Conservation (phyloP, 805 yeast species). For the Saccharomycopsis oosterbeekiorum region DNA sequence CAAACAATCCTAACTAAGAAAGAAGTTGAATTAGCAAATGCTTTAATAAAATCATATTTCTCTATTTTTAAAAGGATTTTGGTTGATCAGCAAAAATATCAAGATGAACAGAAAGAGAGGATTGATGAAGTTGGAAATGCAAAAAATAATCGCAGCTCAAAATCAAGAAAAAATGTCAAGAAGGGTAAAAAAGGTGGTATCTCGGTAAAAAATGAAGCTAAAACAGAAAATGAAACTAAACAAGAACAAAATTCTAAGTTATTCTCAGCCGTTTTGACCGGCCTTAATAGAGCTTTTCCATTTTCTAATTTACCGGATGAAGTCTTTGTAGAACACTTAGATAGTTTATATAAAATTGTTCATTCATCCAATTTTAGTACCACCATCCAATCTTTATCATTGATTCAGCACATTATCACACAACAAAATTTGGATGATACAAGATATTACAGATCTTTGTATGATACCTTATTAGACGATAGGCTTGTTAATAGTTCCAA, state of each 20-base stretch:
- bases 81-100: conserved; percentile 49
- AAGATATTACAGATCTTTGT: conserved; percentile 78
- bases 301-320: conserved; percentile 68
- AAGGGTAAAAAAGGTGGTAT: conserved; percentile 84
- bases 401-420: conserved; percentile 70
- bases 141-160: conserved; percentile 29
- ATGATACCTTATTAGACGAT: conserved; percentile 80
- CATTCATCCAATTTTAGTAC: conserved; percentile 93
- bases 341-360: conserved; percentile 79
- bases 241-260: conserved; percentile 79
- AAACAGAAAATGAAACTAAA: conserved; percentile 50
- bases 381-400: conserved; percentile 80
- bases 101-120: conserved; percentile 29
- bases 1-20: conserved; percentile 80
- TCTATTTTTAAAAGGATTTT: conserved; percentile 77
- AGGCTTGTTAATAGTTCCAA: conserved; percentile 81
- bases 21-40: conserved; percentile 76
- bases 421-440: conserved; percentile 48
- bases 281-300: conserved; percentile 93
- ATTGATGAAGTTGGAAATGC: conserved; percentile 22
- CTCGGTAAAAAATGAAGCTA: conserved; percentile 52
- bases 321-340: conserved; percentile 64
- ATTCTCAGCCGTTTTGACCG: conserved; percentile 86
- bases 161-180: conserved; percentile 59
- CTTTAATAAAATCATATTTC: conserved; percentile 74